Percentiles rank a stretch among this genome's conserved stretches.
phyloP scores from a whole-genome alignment of 345 rosid genomes.

The Rhodomyrtus tomentosa region DNA sequence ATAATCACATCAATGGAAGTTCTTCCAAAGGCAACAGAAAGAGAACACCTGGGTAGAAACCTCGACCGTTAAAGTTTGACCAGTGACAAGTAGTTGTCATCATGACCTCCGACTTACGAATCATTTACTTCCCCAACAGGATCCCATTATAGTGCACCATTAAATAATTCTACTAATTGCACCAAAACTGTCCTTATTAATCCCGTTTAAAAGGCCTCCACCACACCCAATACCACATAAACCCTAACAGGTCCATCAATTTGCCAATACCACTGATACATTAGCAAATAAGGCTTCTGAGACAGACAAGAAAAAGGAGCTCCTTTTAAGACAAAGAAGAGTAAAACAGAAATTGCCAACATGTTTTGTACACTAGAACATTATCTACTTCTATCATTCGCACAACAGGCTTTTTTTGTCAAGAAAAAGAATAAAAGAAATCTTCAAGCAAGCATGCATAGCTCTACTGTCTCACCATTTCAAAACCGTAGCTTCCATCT shows the following conservation, averaged over 20 bases:
- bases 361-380: not conserved
- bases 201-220: not conserved
- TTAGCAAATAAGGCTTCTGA: not conserved
- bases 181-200: not conserved
- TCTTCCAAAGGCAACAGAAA: not conserved
- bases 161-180: not conserved
- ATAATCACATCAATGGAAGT: not conserved
- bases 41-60: not conserved
- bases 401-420: not conserved
- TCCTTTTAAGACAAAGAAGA: not conserved
- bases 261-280: not conserved
- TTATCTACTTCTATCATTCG: not conserved
- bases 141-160: not conserved
- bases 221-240: not conserved
- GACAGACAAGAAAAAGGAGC: not conserved
- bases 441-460: not conserved
- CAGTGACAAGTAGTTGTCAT: not conserved
- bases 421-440: not conserved
- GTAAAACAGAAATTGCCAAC: not conserved
- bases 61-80: not conserved
- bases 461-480: constrained; percentile 52
- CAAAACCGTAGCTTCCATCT: constrained; percentile 97
- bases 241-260: not conserved
- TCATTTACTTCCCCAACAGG: not conserved
- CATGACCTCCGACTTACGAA: not conserved